Evolutionary conservation across 257 asterid genomes (phyloP).

Genomic region (Voacanga thouarsii): DNA sequence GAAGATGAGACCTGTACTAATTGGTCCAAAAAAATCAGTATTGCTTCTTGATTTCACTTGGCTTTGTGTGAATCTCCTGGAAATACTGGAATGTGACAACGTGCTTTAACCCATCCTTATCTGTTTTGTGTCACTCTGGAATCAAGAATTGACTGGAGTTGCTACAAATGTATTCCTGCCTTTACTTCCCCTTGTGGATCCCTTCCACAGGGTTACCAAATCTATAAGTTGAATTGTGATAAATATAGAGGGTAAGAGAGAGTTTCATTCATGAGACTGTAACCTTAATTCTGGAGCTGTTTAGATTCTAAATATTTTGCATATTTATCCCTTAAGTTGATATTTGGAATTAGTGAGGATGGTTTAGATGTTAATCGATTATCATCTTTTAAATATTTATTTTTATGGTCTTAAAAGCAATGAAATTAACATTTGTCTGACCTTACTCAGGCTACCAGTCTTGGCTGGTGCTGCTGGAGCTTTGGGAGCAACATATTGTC

Average conservation of each 20-base stretch:
- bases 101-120: background rate
- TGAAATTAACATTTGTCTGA: background rate
- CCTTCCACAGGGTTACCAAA: background rate
- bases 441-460: slow-evolving; percentile 72
- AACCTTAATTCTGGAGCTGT: background rate
- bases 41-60: background rate
- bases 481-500: slow-evolving; percentile 70
- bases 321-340: background rate
- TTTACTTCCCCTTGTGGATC: background rate
- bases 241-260: background rate
- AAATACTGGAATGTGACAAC: background rate
- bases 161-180: background rate
- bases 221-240: too few species aligned
- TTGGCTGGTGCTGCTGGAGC: slow-evolving; percentile 96
- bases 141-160: background rate
- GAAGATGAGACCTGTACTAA: background rate
- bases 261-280: background rate
- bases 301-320: background rate
- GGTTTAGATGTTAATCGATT: background rate
- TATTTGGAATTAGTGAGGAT: background rate
- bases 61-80: background rate
- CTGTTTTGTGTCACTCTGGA: background rate
- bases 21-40: background rate
- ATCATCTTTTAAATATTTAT: background rate
- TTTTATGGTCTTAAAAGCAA: background rate